A percentile compares a stretch with the other conserved stretches of the same genome.
Evolutionary conservation across 225 moss, liverwort and hornwort genomes (phyloP).

Genomic region (Physcomitrium patens): DNA sequence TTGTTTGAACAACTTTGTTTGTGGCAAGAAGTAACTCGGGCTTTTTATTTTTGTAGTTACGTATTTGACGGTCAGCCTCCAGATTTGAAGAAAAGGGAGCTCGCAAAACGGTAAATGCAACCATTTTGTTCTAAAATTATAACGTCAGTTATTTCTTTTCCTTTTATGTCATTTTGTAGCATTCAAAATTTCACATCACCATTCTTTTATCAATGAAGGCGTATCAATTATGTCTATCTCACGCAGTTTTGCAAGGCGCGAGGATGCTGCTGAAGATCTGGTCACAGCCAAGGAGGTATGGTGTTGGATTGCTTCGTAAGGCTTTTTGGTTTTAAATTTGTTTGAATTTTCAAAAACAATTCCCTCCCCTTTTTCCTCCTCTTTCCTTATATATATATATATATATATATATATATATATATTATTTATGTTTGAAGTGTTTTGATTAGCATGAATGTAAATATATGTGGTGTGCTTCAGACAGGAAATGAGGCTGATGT

Average conservation of each 20-base stretch:
- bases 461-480: slow-evolving; percentile 28
- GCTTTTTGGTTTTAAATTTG: background rate
- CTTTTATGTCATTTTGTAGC: background rate
- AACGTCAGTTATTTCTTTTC: background rate
- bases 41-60: slow-evolving; percentile 58
- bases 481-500: slow-evolving; percentile 83
- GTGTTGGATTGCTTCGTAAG: background rate
- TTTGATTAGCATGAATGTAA: too few species aligned
- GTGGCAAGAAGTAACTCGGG: slow-evolving; percentile 5
- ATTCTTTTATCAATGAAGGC: background rate
- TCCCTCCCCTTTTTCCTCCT: background rate
- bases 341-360: too few species aligned
- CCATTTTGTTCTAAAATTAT: background rate
- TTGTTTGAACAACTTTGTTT: background rate
- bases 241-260: slow-evolving; percentile 75
- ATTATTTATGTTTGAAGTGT: too few species aligned
- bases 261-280: slow-evolving; percentile 80
- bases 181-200: background rate
- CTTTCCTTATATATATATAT: too few species aligned
- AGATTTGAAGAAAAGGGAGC: slow-evolving; percentile 86
- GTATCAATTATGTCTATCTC: slow-evolving; percentile 11
- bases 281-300: slow-evolving; percentile 75
- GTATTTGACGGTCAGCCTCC: slow-evolving; percentile 92
- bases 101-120: slow-evolving; percentile 69
- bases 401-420: too few species aligned